Base-by-base conservation (phyloP, 345 rosid species). In the Heritiera littoralis region DNA sequence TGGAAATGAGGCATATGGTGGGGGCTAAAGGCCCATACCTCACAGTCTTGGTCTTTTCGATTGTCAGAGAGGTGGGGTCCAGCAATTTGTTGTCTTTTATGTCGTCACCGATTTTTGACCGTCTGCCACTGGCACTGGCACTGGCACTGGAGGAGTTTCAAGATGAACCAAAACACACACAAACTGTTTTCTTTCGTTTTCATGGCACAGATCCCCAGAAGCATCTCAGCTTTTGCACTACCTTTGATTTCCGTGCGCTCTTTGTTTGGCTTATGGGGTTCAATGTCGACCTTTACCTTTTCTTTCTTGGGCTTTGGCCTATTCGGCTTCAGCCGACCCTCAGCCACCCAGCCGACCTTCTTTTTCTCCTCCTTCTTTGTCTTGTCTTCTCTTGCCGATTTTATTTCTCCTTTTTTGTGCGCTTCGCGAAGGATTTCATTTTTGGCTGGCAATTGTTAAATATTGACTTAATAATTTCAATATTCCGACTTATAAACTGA, bases 211-310 rank as follows among this genome's bases (percentile, higher is more conserved):
- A 85, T 85, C 87, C 87, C 85, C 3, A 75, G 72, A 67, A 78
- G 78, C 80, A 82, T 82, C 87, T 68, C 0, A 43, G 43, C 35
- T 28, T 70, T 77, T n/a, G 38, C 38, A 2, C 38, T 38, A 80
- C 80, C 83, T 1, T 82, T 43, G 61, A 74, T 23, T 85, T 82
- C 80, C 69, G 87, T 76, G 83, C 81, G 83, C 81, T 75, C 63
- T 1, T 14, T 67, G 84, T 60, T 80, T 6, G 78, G 74, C 54
- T 79, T 15, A 45, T 49, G 76, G 81, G 83, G 83, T 77, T 66
- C 80, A 72, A 52, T 35, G 70, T 14, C 40, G 52, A 28, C 9
- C 30, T n/a, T 49, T 2, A 6, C 38, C 60, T 13, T 28, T 38
- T 3, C 52, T 45, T 23, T 23, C 41, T 41, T 51, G 67, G 66